A percentile compares a stretch with the other conserved stretches of the same genome.
Evolutionary conservation across 495 filamentous ascomycete genomes (phyloP).

Genomic region (Lasiosphaeria miniovina): DNA sequence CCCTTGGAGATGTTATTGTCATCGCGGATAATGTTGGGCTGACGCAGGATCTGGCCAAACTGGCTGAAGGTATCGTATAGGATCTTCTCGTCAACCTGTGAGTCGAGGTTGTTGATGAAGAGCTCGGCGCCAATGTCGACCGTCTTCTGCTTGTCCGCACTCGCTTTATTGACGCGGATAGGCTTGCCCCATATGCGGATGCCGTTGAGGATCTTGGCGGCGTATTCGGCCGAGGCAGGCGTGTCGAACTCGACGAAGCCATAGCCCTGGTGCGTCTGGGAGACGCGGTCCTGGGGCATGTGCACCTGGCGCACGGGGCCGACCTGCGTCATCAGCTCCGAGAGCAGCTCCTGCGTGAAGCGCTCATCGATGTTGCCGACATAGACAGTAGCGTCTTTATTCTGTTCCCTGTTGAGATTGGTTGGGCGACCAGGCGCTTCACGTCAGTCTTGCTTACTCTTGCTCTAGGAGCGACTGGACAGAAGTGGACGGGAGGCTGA

Average conservation of each 20-base stretch:
- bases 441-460: too few species aligned
- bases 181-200: conserved; percentile 91
- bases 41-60: conserved; percentile 78
- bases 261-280: conserved; percentile 94
- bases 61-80: conserved; percentile 97
- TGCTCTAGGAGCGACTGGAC: too few species aligned
- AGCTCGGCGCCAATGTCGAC: conserved; percentile 96
- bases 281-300: conserved; percentile 94
- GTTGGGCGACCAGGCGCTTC: background rate
- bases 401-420: conserved; percentile 73
- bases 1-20: conserved; percentile 90
- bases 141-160: conserved; percentile 92
- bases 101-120: conserved; percentile 94
- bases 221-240: conserved; percentile 96
- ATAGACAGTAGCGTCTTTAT: conserved; percentile 98
- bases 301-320: conserved; percentile 97
- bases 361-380: conserved; percentile 98
- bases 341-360: conserved; percentile 83
- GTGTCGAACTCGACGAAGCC: conserved; percentile 98
- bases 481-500: background rate
- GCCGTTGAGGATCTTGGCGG: conserved; percentile 93
- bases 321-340: conserved; percentile 96
- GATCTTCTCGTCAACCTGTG: conserved; percentile 91
- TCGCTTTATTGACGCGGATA: conserved; percentile 88
- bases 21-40: conserved; percentile 93